These are phyloP conservation scores for Crithidia acanthocephali DNA, from an alignment of 208 protist genomes.

Conservation along the genomic window DNA sequence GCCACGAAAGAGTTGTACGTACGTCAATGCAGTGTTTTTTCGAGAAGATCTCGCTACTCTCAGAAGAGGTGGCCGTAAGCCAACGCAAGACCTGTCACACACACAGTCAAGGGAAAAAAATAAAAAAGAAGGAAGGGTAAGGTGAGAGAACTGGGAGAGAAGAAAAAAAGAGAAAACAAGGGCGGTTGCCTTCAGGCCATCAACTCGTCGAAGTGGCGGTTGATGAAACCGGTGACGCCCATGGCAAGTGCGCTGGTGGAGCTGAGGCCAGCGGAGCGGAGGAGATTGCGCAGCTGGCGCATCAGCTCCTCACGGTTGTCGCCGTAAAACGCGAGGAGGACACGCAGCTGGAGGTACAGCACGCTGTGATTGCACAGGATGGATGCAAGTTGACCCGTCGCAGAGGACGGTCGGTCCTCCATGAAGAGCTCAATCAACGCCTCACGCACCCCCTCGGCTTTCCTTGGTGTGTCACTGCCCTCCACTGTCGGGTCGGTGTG, in stretches of 20 bases:
- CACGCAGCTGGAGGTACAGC: slow-evolving; percentile 27
- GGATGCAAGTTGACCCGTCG: not conserved
- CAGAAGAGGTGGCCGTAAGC: too few species aligned
- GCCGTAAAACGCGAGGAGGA: slow-evolving; percentile 27
- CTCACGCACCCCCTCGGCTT: slow-evolving; percentile 6
- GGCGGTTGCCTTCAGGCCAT: not conserved
- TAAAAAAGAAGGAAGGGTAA: too few species aligned
- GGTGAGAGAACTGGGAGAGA: slow-evolving; percentile 1
- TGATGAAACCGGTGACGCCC: not conserved
- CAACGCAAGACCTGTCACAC: too few species aligned
- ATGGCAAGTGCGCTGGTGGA: not conserved
- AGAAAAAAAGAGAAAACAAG: slow-evolving; percentile 14
- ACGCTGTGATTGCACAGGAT: slow-evolving; percentile 7
- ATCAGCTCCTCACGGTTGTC: slow-evolving; percentile 6
- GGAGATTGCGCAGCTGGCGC: slow-evolving; percentile 9
- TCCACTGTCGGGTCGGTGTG: not conserved
- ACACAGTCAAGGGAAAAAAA: too few species aligned
- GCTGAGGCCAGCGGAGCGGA: slow-evolving; percentile 7
- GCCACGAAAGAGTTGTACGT: too few species aligned
- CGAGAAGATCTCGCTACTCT: too few species aligned
- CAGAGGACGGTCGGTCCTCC: not conserved
- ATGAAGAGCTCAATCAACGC: slow-evolving; percentile 19
- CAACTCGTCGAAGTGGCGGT: not conserved
- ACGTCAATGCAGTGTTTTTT: too few species aligned
- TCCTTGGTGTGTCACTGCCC: not conserved